phyloP scores from a whole-genome alignment of 2,329 filamentous ascomycete genomes.

The Colletotrichum siamense region DNA sequence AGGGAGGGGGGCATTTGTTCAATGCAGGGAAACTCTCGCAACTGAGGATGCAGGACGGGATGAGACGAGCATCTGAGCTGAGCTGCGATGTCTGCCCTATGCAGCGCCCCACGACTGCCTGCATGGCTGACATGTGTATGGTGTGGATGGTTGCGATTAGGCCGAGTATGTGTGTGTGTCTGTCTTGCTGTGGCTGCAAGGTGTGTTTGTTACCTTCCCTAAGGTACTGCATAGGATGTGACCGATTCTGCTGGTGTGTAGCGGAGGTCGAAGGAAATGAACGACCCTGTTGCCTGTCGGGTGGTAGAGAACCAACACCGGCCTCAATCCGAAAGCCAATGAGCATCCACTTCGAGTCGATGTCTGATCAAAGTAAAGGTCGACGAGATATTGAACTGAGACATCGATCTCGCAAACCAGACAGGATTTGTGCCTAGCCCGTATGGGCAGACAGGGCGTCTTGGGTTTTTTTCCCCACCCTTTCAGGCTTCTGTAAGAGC shows the following conservation, averaged over 20 bases:
- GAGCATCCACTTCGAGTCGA: background rate
- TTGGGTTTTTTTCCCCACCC: background rate
- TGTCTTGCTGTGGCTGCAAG: background rate
- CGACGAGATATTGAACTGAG: background rate
- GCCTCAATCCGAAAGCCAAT: background rate
- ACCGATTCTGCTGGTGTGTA: background rate
- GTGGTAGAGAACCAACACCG: background rate
- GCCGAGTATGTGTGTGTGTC: background rate
- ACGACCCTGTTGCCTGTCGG: background rate
- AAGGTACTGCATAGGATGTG: background rate
- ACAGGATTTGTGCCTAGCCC: background rate
- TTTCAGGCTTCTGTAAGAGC: background rate
- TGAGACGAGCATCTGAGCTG: constrained; percentile 12
- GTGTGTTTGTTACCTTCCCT: background rate
- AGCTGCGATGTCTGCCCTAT: background rate
- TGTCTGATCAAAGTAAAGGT: background rate
- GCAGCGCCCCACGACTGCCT: background rate
- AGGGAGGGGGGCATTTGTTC: background rate
- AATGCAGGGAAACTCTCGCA: background rate
- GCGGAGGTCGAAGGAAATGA: background rate
- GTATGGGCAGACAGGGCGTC: background rate
- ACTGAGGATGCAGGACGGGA: background rate
- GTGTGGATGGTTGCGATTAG: background rate
- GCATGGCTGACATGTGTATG: constrained; percentile 4
- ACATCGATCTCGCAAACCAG: background rate